These are phyloP conservation scores for Candida schatavii DNA, from an alignment of 805 yeast genomes.

Conservation along the genomic window DNA sequence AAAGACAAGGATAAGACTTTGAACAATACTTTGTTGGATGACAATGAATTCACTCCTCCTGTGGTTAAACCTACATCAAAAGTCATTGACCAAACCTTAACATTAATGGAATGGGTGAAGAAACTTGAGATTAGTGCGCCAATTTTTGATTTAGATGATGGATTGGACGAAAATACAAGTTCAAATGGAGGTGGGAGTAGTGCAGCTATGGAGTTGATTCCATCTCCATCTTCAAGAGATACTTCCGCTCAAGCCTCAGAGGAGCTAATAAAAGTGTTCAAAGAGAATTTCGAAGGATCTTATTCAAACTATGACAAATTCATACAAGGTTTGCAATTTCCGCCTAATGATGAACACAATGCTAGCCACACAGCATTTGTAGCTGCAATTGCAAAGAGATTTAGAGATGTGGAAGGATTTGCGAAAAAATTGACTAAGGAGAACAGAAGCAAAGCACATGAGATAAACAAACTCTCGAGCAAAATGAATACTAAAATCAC, in stretches of 20 bases:
- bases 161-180: not conserved
- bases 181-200: conserved; percentile 5
- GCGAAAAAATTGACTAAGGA: conserved; percentile 85
- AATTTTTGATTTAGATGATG: not conserved
- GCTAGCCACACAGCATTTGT: conserved; percentile 3
- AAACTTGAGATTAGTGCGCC: not conserved
- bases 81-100: conserved; percentile 40
- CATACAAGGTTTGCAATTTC: conserved; percentile 9
- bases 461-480: conserved; percentile 33
- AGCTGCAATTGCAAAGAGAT: conserved; percentile 61
- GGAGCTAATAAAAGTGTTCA: conserved; percentile 15
- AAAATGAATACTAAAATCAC: conserved; percentile 55
- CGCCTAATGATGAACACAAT: not conserved
- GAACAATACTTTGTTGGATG: conserved; percentile 12
- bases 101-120: conserved; percentile 46
- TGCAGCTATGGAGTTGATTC: not conserved
- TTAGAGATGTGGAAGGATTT: conserved; percentile 83
- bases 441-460: conserved; percentile 50
- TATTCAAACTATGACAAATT: conserved; percentile 16
- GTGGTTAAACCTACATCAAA: conserved; percentile 32
- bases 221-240: not conserved
- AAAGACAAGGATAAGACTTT: conserved; percentile 11
- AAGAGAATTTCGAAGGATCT: conserved; percentile 14
- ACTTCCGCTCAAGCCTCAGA: not conserved
- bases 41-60: conserved; percentile 28